Percentiles rank a stretch among this genome's conserved stretches.
Conservation (phyloP, 352 stramenopile species). For the Aphanomyces stellatus region DNA sequence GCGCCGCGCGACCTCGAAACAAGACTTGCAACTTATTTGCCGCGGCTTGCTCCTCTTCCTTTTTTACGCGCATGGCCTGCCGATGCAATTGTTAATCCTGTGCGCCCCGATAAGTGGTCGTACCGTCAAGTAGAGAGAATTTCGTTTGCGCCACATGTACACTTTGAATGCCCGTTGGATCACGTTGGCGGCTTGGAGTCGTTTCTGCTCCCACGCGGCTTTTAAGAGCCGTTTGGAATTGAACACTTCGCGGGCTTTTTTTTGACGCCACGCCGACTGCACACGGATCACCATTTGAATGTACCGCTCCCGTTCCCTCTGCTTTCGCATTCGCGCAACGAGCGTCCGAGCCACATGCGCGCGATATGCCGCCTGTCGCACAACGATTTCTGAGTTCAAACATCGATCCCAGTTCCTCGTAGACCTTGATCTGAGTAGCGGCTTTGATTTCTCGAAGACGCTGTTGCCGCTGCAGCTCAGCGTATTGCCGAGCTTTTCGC, state of each 20-base stretch:
- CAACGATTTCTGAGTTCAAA: background rate
- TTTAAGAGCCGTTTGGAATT: background rate
- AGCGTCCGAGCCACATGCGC: background rate
- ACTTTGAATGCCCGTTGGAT: background rate
- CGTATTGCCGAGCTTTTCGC: slow-evolving; percentile 19
- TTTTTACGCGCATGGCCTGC: background rate
- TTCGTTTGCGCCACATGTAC: slow-evolving; percentile 10
- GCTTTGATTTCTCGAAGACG: background rate
- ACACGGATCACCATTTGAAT: slow-evolving; percentile 13
- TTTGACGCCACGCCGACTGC: slow-evolving; percentile 10
- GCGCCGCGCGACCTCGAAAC: slow-evolving; percentile 12
- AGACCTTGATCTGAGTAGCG: slow-evolving; percentile 21
- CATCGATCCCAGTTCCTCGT: background rate
- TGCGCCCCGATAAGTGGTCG: background rate
- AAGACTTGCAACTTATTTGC: slow-evolving; percentile 10
- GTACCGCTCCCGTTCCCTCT: background rate
- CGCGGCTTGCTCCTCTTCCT: background rate
- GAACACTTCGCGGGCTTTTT: slow-evolving; percentile 2
- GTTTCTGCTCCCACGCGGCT: background rate
- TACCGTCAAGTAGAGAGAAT: background rate
- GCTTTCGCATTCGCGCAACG: background rate
- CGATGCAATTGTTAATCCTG: no score
- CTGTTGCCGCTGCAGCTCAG: slow-evolving; percentile 1
- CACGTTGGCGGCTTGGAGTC: background rate
- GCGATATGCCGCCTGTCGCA: slow-evolving; percentile 2